phyloP scores from a whole-genome alignment of 2,329 filamentous ascomycete species.

The Colletotrichum eremochloae region DNA sequence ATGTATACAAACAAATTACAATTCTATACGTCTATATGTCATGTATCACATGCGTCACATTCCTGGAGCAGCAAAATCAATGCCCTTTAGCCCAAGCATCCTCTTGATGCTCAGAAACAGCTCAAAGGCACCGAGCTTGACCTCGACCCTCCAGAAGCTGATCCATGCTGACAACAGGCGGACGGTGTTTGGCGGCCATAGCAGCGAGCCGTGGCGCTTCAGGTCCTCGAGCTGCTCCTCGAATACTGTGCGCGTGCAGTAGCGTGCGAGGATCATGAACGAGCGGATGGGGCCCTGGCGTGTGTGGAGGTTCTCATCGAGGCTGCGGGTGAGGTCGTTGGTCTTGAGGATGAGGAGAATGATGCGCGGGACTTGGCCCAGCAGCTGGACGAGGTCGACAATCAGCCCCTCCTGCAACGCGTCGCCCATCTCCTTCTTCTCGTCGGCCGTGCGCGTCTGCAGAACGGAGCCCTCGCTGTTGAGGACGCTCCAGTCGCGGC shows the following conservation, averaged over 20 bases:
- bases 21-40: conserved; percentile 36
- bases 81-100: conserved; percentile 50
- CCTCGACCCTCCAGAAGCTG: conserved; percentile 70
- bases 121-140: conserved; percentile 75
- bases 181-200: conserved; percentile 70
- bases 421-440: conserved; percentile 88
- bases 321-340: conserved; percentile 92
- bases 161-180: conserved; percentile 69
- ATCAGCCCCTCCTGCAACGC: conserved; percentile 90
- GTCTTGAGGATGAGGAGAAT: conserved; percentile 97
- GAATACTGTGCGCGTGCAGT: conserved; percentile 76
- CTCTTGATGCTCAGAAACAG: conserved; percentile 70
- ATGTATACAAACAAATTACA: conserved; percentile 13
- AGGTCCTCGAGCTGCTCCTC: conserved; percentile 74
- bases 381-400: conserved; percentile 86
- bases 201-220: conserved; percentile 63
- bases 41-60: conserved; percentile 33
- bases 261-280: conserved; percentile 77
- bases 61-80: conserved; percentile 38
- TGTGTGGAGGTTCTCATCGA: conserved; percentile 92
- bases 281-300: conserved; percentile 73
- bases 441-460: conserved; percentile 74
- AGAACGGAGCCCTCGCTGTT: conserved; percentile 58
- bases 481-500: conserved; percentile 87
- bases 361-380: conserved; percentile 90